phyloP scores from a whole-genome alignment of 352 stramenopile species.

The Phytophthora syringae region DNA sequence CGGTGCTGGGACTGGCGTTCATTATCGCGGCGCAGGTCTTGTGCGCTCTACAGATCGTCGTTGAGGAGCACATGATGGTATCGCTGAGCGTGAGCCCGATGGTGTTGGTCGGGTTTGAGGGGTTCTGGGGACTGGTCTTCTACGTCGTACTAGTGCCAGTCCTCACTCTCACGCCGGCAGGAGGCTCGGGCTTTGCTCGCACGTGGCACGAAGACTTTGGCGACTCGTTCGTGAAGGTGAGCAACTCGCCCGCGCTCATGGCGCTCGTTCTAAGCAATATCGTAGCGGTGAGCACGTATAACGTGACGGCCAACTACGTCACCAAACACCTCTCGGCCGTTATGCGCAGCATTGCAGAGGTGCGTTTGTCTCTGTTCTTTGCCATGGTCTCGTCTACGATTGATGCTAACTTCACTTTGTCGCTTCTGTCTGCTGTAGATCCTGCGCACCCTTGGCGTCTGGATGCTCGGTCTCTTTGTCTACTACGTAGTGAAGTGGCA shows the following conservation, averaged over 20 bases:
- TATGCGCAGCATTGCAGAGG: conserved; percentile 85
- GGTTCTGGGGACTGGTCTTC: conserved; percentile 87
- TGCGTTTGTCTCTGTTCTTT: conserved; percentile 31
- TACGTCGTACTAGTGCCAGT: conserved; percentile 74
- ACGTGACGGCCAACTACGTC: conserved; percentile 86
- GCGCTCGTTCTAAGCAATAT: conserved; percentile 68
- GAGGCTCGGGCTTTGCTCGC: conserved; percentile 58
- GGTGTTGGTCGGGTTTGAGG: conserved; percentile 88
- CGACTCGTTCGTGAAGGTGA: conserved; percentile 80
- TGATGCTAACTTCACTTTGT: conserved; percentile 15
- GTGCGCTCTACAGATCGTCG: conserved; percentile 89
- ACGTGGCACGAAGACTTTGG: conserved; percentile 87
- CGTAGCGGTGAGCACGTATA: conserved; percentile 78
- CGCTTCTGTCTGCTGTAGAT: conserved; percentile 47
- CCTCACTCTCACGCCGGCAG: conserved; percentile 63
- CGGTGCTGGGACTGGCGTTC: conserved; percentile 73
- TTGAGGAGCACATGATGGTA: conserved; percentile 91
- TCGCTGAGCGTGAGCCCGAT: conserved; percentile 85
- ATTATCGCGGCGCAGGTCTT: conserved; percentile 85
- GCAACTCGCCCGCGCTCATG: conserved; percentile 68
- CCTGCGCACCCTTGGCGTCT: conserved; percentile 81
- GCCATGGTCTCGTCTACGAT: conserved; percentile 14
- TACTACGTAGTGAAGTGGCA: conserved; percentile 84
- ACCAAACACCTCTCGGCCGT: conserved; percentile 87
- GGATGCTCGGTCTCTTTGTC: conserved; percentile 76